Percentiles rank a stretch among this genome's conserved stretches.
phyloP scores from a whole-genome alignment of 1,284 basidiomycete genomes.

The Cryptococcus deneoformans region DNA sequence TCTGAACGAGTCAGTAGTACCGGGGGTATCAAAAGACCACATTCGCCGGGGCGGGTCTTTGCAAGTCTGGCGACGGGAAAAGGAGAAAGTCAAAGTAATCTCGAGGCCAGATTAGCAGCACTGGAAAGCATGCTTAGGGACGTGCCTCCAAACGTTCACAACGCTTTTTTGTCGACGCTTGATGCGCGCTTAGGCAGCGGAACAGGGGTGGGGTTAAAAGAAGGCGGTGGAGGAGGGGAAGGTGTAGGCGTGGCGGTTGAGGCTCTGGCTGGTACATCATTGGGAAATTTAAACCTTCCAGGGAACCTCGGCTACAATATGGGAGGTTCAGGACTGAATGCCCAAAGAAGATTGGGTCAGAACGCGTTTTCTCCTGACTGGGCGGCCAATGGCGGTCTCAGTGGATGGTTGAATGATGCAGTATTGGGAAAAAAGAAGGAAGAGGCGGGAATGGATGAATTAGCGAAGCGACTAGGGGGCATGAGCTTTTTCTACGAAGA shows the following conservation, averaged over 20 bases:
- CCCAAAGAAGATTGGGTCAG: not conserved
- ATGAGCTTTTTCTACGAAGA: constrained; percentile 51
- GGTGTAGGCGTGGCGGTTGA: constrained; percentile 38
- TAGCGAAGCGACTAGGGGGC: constrained; percentile 44
- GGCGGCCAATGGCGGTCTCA: constrained; percentile 4
- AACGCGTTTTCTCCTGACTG: constrained; percentile 10
- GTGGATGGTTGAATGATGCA: constrained; percentile 9
- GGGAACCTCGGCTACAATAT: not conserved
- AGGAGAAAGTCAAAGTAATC: constrained; percentile 31
- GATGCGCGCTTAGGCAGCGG: constrained; percentile 45
- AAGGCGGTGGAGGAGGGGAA: constrained; percentile 39
- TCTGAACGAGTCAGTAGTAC: constrained; percentile 5
- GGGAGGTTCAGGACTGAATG: not conserved
- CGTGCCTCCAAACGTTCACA: constrained; percentile 50
- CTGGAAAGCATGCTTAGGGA: constrained; percentile 48
- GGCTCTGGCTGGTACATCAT: constrained; percentile 23
- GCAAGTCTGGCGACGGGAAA: constrained; percentile 9
- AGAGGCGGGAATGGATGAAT: constrained; percentile 31
- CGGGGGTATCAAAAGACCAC: constrained; percentile 29
- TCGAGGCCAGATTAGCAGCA: constrained; percentile 48
- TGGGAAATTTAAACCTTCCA: not conserved
- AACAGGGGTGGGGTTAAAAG: constrained; percentile 40
- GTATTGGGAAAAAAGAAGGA: constrained; percentile 17
- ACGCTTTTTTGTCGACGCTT: constrained; percentile 45
- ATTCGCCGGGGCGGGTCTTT: constrained; percentile 19